Conservation (phyloP, 2,329 filamentous ascomycete species). For the Colletotrichum lini region DNA sequence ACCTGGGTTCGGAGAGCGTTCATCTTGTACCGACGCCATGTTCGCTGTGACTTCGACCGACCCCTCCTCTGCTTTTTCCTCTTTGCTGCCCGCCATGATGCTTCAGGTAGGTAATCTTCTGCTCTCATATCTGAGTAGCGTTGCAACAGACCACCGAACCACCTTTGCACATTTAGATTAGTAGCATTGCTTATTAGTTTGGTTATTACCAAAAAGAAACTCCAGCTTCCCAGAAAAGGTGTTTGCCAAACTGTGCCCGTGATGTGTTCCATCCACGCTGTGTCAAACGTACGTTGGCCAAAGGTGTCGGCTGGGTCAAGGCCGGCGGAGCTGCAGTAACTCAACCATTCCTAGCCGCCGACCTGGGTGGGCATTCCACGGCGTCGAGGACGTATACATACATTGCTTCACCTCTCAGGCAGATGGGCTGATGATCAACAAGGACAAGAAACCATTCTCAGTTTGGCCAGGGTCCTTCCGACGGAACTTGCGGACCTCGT, state of each 20-base stretch:
- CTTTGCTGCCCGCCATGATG: background rate
- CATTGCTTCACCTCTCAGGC: background rate
- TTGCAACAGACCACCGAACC: background rate
- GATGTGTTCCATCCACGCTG: background rate
- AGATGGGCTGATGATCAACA: background rate
- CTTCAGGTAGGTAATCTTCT: background rate
- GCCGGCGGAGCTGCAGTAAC: background rate
- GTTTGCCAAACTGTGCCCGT: background rate
- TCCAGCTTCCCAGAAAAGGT: background rate
- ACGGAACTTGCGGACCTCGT: no score
- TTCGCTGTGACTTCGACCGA: background rate
- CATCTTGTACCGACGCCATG: background rate
- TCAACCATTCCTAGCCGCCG: background rate
- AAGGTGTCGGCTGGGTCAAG: background rate
- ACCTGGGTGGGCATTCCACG: no score
- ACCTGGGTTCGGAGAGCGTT: slow-evolving; percentile 27
- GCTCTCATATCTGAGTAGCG: background rate
- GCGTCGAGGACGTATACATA: background rate
- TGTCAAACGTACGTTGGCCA: background rate
- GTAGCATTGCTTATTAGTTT: background rate
- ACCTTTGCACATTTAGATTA: background rate
- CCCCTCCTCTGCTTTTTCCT: background rate
- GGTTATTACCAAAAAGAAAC: background rate
- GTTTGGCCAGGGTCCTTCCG: background rate
- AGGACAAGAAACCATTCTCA: background rate